Evolutionary conservation across 192 early-diverging fungal species (phyloP).

Genomic region (Geosiphon pyriformis): DNA sequence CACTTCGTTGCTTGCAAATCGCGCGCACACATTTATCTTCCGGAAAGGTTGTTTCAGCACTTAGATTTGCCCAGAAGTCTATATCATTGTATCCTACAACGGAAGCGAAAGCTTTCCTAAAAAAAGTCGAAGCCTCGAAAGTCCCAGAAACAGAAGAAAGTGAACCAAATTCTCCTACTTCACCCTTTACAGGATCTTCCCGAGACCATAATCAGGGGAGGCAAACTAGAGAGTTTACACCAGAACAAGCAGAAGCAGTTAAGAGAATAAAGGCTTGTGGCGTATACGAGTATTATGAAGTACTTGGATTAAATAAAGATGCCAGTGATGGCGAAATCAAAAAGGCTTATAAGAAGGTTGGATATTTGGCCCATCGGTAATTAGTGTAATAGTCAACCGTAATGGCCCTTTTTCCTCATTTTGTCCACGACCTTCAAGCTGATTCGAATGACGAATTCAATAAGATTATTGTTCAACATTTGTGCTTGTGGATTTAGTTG

Average conservation of each 20-base stretch:
- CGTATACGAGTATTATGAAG: slow-evolving; percentile 69
- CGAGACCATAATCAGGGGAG: slow-evolving; percentile 23
- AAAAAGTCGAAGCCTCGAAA: slow-evolving; percentile 28
- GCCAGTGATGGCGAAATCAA: slow-evolving; percentile 82
- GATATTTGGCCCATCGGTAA: not conserved
- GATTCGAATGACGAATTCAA: not conserved
- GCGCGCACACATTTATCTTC: slow-evolving; percentile 62
- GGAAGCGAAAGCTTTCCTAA: slow-evolving; percentile 55
- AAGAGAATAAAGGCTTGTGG: slow-evolving; percentile 68
- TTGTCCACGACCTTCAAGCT: not conserved
- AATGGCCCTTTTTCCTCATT: slow-evolving; percentile 2
- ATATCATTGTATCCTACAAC: slow-evolving; percentile 71
- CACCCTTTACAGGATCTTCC: slow-evolving; percentile 25
- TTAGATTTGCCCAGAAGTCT: slow-evolving; percentile 83
- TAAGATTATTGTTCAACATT: not conserved
- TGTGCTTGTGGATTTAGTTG: slow-evolving; percentile 41
- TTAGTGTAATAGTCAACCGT: not conserved
- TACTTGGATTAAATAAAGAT: slow-evolving; percentile 70
- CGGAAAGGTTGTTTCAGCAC: slow-evolving; percentile 63
- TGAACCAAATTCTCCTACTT: slow-evolving; percentile 23
- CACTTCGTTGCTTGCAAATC: slow-evolving; percentile 66
- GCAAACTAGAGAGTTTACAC: slow-evolving; percentile 57
- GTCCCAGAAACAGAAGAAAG: slow-evolving; percentile 8
- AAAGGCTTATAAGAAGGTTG: slow-evolving; percentile 89
- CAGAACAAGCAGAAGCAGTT: slow-evolving; percentile 75